Evolutionary conservation across 306 rosid species (phyloP), one percentile per base, ranked within the genome.

Genomic region (Rubus parviflorus): DNA sequence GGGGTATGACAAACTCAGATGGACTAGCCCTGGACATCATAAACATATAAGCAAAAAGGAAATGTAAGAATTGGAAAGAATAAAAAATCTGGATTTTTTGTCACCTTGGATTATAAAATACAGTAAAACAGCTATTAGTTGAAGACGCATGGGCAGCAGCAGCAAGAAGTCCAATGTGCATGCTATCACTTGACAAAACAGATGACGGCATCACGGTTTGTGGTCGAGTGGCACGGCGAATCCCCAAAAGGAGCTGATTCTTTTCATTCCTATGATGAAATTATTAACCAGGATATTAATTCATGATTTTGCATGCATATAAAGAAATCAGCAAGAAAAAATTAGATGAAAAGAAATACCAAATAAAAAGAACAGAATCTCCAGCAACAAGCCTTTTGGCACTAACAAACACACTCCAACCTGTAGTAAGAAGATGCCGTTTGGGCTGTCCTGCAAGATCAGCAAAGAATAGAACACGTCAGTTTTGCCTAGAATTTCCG

Each of bases 91-190:
- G 71, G 56, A 75, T 14, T 15, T 65, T 49, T 72, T n/a, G 69
- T 75, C 80, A 92, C 97, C 97, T 90, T 64, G 97, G 97, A 79
- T 92, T 92, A 78, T 84, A 92, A 81, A 92, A 92, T 79, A 92
- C 91, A 17, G 97, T 92, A 83, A 92, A 92, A 70, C 96, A 90
- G 84, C 96, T 92, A 87, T 87, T 89, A 20, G 93, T 92, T 80
- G 97, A 88, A 19, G 96, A 90, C 46, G 97, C 97, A 87, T 92
- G 97, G 72, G 97, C 97, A 16, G 97, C 97, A 77, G 96, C 97
- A 15, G 97, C 97, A 75, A 92, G 97, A 77, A 92, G 96, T 72
- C 97, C 97, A 58, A 92, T 92, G 83, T 92, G 96, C 97, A 92
- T 92, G 78, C 94, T 92, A 79, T 92, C 97, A 85, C 94, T 89